Evolutionary conservation across 1,284 basidiomycete genomes (phyloP).

Genomic region (Vanrija sp.): DNA sequence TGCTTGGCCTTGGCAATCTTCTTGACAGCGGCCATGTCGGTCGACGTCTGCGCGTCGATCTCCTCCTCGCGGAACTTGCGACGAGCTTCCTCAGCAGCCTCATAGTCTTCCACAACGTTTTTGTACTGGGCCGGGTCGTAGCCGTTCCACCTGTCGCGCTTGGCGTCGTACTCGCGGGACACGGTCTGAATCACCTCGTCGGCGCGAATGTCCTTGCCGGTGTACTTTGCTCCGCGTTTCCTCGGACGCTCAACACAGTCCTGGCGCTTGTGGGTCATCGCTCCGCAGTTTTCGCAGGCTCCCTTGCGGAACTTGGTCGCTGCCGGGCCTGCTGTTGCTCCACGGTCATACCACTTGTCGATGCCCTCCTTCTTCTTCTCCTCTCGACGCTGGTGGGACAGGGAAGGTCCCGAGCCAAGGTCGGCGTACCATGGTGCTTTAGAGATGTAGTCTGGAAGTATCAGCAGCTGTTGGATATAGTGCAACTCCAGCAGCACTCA

Average conservation of each 20-base stretch:
- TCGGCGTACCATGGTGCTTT: slow-evolving; percentile 99
- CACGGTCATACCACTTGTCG: slow-evolving; percentile 88
- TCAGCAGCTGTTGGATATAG: no score
- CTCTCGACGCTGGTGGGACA: slow-evolving; percentile 76
- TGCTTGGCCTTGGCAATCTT: slow-evolving; percentile 81
- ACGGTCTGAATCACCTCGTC: slow-evolving; percentile 87
- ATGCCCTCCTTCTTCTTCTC: slow-evolving; percentile 66
- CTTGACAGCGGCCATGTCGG: slow-evolving; percentile 74
- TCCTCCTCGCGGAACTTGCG: slow-evolving; percentile 89
- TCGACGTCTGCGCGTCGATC: slow-evolving; percentile 92
- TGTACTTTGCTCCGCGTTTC: slow-evolving; percentile 92
- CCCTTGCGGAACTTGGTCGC: slow-evolving; percentile 96
- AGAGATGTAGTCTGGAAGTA: slow-evolving; percentile 71
- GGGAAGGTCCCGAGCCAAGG: slow-evolving; percentile 72
- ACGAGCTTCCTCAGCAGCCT: slow-evolving; percentile 84
- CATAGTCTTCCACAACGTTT: slow-evolving; percentile 87
- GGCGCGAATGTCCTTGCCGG: slow-evolving; percentile 80
- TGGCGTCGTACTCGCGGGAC: slow-evolving; percentile 82
- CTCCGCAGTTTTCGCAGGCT: slow-evolving; percentile 97
- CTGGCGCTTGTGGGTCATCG: slow-evolving; percentile 83
- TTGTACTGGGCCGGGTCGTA: slow-evolving; percentile 87
- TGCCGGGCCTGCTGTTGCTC: slow-evolving; percentile 77
- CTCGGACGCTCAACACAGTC: slow-evolving; percentile 96
- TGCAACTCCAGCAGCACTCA: slow-evolving; percentile 49
- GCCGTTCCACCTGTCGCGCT: slow-evolving; percentile 97